Evolutionary conservation across 23 red algal species (phyloP), one percentile per base, ranked within the genome.

Genomic region (Gracilaria caudata): DNA sequence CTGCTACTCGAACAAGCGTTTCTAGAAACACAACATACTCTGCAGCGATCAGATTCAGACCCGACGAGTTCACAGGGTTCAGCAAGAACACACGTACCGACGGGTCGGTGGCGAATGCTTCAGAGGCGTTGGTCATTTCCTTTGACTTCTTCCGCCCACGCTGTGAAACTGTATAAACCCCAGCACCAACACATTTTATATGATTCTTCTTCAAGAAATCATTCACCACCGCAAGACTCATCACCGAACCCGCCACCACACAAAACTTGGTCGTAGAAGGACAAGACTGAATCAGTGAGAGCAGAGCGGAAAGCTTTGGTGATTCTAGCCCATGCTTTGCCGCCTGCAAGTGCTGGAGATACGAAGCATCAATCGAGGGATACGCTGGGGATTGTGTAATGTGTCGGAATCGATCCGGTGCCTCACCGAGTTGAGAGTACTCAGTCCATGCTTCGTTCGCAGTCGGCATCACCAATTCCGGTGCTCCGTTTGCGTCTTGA

Each of bases 21-120:
- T 78, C 85, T 73, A 89, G 36, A 44, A 89, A 89, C 3, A 89
- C 85, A 3, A 89, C 85, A 12, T 66, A 78, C 29, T 79, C 46
- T 5, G 85, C 85, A 17, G 72, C 85, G 44, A 72, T 89, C 6
- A 89, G 61, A 9, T 68, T 89, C 23, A 89, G 47, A 3, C 85
- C 85, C 79, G 84, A 68, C 19, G 85, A 61, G 32, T 89, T 89
- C 17, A 30, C 71, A 9, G 85, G 64, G 28, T 89, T 89, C 38
- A 89, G 60, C 45, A 89, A 33, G 59, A 79, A 89, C 12, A 89
- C 85, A 4, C 72, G 26, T 9, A 89, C 68, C 16, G 0, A 54
- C 29, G 85, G 72, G 43, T 89, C 85, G 6, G 49, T 89, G 21
- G 53, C 46, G 77, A 89, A 89, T 36, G 55, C 74, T 35, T 89